Base-by-base conservation (phyloP, 2,329 filamentous ascomycete species). In the Cadophora gregata region DNA sequence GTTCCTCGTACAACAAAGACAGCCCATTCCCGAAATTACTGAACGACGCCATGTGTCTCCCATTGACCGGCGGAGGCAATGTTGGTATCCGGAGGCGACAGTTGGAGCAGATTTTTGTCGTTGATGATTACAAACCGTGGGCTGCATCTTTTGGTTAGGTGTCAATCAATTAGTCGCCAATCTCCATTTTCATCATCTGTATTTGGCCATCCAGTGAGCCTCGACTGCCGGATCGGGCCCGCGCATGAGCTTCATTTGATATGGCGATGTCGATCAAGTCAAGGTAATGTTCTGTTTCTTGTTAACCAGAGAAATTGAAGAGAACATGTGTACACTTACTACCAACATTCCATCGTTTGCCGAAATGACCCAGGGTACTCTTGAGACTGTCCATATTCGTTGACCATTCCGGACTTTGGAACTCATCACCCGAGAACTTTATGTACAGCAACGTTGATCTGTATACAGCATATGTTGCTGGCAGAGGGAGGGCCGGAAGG, bases 21-120 rank as follows among this genome's bases (percentile, higher is more conserved):
- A 62, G 64, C 53, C 45, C 80, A 79, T 1, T 85, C 85, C 69
- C 73, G 78, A 1, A 76, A 79, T 27, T 84, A 14, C 71, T 84
- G 29, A 81, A 81, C 42, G 80, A 80, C 67, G 83, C 81, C 0
- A 77, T 82, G 67, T 80, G 79, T 4, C 66, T 85, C 60, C 82
- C 83, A 3, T 80, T 82, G 27, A 86, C 86, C 64, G 84, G 86
- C 66, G 83, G 84, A 0, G 84, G 84, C 0, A 86, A 86, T 73
- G 79, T 86, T 12, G 84, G 84, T 0, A 80, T 86, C 7, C 76
- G 84, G 48, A 79, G 83, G 61, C 76, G 83, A 31, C 80, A 84
- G 65, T 70, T 85, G 64, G 80, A 85, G 71, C 76, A 78, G 64
- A 75, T 84, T 24, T 80, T 85, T 71, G 74, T 80, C 65, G 71